Evolutionary conservation across 2,329 filamentous ascomycete species (phyloP).

Genomic region (Hansfordia pulvinata): DNA sequence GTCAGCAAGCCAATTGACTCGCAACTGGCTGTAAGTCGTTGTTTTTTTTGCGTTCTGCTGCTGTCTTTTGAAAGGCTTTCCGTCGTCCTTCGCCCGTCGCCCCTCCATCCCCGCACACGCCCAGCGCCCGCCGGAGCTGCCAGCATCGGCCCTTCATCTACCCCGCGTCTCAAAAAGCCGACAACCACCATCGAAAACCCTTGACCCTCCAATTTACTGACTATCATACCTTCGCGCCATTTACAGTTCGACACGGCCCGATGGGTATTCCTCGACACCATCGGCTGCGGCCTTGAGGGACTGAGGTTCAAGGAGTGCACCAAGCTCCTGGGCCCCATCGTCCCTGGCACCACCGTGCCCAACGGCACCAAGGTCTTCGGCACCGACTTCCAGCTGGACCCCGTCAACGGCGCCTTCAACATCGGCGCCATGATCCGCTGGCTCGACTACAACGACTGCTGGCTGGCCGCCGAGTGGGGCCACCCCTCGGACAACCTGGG

Average conservation of each 20-base stretch:
- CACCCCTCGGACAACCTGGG: conserved; percentile 97
- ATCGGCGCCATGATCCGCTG: conserved; percentile 98
- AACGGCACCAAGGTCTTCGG: conserved; percentile 86
- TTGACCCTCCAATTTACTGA: too few relatives aligned
- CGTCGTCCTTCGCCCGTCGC: conserved; percentile 1
- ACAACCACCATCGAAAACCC: too few relatives aligned
- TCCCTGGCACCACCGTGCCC: conserved; percentile 81
- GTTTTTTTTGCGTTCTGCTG: conserved; percentile 2
- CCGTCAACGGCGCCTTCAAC: conserved; percentile 94
- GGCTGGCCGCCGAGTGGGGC: conserved; percentile 97
- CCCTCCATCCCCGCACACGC: conserved; percentile 2
- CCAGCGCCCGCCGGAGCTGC: too few relatives aligned
- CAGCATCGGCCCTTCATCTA: too few relatives aligned
- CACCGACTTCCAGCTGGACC: conserved; percentile 87
- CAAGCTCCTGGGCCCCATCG: conserved; percentile 84
- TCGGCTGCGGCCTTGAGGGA: conserved; percentile 92
- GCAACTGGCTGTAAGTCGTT: conserved; percentile 67
- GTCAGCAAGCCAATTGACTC: conserved; percentile 85
- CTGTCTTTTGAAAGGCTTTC: too few relatives aligned
- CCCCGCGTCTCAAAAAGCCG: conserved; percentile 4
- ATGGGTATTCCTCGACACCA: conserved; percentile 91
- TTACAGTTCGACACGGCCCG: conserved; percentile 86
- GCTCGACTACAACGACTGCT: conserved; percentile 99
- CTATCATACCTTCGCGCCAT: too few relatives aligned
- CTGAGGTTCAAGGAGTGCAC: conserved; percentile 92